Percentiles rank a stretch among this genome's conserved stretches.
Conservation (phyloP, 1,139 yeast genomes). For the Pichia sp. region DNA sequence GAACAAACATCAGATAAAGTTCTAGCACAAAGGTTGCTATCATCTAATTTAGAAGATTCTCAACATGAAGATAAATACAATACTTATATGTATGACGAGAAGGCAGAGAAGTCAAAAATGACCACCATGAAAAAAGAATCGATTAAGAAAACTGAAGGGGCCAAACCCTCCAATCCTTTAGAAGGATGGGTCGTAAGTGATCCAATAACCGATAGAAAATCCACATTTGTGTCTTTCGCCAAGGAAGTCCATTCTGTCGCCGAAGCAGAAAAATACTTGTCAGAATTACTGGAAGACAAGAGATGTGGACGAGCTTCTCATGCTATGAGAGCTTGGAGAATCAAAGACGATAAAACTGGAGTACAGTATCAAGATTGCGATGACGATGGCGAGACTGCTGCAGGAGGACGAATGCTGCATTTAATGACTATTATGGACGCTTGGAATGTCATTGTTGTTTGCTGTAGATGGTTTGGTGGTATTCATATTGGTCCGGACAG, state of each 20-base stretch:
- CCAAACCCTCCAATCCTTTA: slow-evolving; percentile 34
- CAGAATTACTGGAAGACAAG: slow-evolving; percentile 50
- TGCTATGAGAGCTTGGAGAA: slow-evolving; percentile 83
- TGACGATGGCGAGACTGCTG: slow-evolving; percentile 97
- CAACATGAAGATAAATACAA: slow-evolving; percentile 12
- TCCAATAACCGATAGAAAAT: slow-evolving; percentile 73
- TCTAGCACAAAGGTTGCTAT: not conserved
- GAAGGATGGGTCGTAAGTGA: slow-evolving; percentile 73
- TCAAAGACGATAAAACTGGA: slow-evolving; percentile 42
- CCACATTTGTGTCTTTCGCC: slow-evolving; percentile 79
- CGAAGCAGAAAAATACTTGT: slow-evolving; percentile 53
- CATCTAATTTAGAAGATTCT: not conserved
- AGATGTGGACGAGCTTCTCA: slow-evolving; percentile 66
- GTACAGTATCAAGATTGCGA: slow-evolving; percentile 75
- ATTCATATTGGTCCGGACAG: slow-evolving; percentile 86
- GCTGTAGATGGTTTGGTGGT: slow-evolving; percentile 93
- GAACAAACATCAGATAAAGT: slow-evolving; percentile 5
- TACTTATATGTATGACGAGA: slow-evolving; percentile 26
- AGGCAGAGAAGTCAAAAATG: slow-evolving; percentile 20
- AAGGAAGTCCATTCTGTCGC: slow-evolving; percentile 51
- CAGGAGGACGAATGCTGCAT: slow-evolving; percentile 84
- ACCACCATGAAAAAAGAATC: slow-evolving; percentile 4
- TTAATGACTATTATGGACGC: slow-evolving; percentile 73
- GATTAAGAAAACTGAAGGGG: not conserved
- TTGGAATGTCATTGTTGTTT: slow-evolving; percentile 82